phyloP scores from a whole-genome alignment of 1,139 yeast species.

The Pneumocystis wakefieldiae region DNA sequence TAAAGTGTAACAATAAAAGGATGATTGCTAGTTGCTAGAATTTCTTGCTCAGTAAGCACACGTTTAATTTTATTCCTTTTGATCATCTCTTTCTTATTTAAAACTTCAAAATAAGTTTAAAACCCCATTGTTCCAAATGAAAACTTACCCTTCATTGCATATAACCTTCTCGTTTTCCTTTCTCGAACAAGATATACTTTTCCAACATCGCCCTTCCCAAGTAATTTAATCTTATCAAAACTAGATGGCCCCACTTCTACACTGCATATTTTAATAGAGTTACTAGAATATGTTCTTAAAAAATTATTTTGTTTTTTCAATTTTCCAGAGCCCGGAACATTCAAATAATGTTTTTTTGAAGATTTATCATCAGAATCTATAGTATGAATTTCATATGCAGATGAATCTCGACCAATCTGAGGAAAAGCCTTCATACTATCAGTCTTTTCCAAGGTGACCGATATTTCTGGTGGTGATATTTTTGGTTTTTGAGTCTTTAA shows the following conservation, averaged over 20 bases:
- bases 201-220: constrained; percentile 97
- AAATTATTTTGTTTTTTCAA: background rate
- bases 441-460: background rate
- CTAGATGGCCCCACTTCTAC: constrained; percentile 76
- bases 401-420: background rate
- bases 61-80: constrained; percentile 87
- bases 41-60: constrained; percentile 92
- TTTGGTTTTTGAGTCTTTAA: background rate
- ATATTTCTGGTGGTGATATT: background rate
- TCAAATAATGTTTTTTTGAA: background rate
- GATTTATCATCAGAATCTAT: background rate
- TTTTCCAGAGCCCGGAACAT: background rate
- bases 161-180: constrained; percentile 53
- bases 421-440: background rate
- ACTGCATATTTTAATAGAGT: constrained; percentile 55
- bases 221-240: constrained; percentile 70
- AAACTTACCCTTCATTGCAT: constrained; percentile 58
- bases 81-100: constrained; percentile 84
- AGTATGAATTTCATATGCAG: background rate
- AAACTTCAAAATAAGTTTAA: constrained; percentile 26
- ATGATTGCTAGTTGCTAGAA: constrained; percentile 85
- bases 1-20: constrained; percentile 93
- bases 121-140: too few relatives aligned
- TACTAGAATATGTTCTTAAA: constrained; percentile 47
- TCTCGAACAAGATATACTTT: constrained; percentile 86